Conservation (phyloP, 1,284 basidiomycete genomes). For the Austroboletus niveus region DNA sequence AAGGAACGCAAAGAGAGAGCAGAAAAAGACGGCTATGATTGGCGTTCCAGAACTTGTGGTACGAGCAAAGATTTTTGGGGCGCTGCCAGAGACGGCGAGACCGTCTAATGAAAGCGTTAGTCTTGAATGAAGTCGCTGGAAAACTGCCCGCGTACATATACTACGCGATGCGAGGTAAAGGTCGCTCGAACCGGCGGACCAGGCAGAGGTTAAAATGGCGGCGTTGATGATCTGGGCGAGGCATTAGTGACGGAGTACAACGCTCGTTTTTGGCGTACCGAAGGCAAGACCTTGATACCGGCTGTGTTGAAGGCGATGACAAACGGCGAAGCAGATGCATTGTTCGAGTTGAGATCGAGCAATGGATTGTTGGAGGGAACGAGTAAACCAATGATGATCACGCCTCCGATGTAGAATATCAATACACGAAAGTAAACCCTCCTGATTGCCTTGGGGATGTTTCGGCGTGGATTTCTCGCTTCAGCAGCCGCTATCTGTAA, state of each 20-base stretch:
- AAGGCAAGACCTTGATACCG: constrained; percentile 51
- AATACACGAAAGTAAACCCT: constrained; percentile 53
- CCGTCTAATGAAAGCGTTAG: constrained; percentile 40
- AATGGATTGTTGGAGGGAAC: constrained; percentile 45
- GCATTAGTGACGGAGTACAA: background rate
- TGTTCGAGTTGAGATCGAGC: constrained; percentile 31
- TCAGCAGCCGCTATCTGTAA: constrained; percentile 50
- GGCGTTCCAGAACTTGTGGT: constrained; percentile 60
- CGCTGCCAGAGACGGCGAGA: constrained; percentile 57
- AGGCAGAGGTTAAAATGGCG: constrained; percentile 60
- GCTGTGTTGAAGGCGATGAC: constrained; percentile 51
- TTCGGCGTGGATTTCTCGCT: constrained; percentile 32
- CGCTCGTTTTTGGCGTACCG: constrained; percentile 26
- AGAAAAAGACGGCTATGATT: constrained; percentile 49
- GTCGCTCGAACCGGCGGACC: constrained; percentile 42
- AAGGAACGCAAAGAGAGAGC: constrained; percentile 51
- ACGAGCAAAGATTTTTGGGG: constrained; percentile 54
- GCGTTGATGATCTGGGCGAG: constrained; percentile 57
- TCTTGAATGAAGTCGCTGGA: background rate
- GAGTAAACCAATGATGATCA: constrained; percentile 50
- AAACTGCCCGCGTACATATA: constrained; percentile 15
- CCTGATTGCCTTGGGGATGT: constrained; percentile 44
- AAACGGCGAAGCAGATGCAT: constrained; percentile 47
- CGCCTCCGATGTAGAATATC: constrained; percentile 49
- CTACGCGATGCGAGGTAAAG: constrained; percentile 26